Evolutionary conservation across 208 protist genomes (phyloP).

Genomic region (Leishmania major): DNA sequence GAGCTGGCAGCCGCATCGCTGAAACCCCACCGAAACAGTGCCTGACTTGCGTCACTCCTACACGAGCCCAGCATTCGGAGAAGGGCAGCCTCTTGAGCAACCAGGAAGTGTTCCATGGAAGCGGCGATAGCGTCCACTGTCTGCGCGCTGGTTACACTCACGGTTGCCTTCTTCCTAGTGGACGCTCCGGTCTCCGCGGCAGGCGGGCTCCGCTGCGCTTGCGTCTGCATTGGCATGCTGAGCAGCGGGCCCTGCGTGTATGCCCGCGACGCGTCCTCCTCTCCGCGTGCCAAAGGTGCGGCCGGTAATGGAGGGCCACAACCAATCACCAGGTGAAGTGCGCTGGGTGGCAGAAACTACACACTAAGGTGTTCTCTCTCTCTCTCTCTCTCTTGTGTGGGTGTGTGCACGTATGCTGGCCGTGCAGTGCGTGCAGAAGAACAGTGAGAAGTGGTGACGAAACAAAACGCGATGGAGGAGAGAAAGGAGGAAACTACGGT

Average conservation of each 20-base stretch:
- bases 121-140: neutral
- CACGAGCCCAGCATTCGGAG: slow-evolving; percentile 18
- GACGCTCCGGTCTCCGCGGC: neutral
- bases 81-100: slow-evolving; percentile 37
- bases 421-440: neutral
- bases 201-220: neutral
- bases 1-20: neutral
- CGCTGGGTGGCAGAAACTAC: neutral
- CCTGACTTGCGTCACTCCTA: neutral
- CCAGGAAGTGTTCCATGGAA: slow-evolving; percentile 40
- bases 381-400: neutral
- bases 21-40: neutral
- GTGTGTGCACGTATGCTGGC: neutral
- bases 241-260: neutral
- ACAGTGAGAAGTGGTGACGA: neutral
- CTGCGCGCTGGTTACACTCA: neutral
- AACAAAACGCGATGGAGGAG: neutral
- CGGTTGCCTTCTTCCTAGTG: too few species aligned
- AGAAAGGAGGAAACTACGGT: neutral
- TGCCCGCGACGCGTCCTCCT: neutral
- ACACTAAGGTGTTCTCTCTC: too few species aligned
- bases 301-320: neutral
- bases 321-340: neutral
- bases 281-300: neutral
- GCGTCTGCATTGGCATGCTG: slow-evolving; percentile 5